Evolutionary conservation across 306 rosid genomes (phyloP).

Genomic region (Dalbergia cochinchinensis): DNA sequence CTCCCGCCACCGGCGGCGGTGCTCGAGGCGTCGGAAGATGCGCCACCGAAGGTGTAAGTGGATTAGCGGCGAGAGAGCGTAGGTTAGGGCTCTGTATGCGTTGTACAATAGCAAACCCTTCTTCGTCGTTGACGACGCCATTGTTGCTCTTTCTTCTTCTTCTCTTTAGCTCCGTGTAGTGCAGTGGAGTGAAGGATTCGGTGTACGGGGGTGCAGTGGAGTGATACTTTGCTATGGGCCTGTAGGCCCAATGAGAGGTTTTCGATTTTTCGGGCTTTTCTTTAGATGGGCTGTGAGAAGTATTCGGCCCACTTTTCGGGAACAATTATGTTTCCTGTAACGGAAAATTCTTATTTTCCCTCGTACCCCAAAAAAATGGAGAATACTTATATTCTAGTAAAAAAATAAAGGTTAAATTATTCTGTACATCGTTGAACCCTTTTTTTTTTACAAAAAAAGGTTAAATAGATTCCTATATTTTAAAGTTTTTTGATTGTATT

Average conservation of each 20-base stretch:
- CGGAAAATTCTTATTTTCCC: too few species aligned
- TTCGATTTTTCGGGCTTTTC: too few species aligned
- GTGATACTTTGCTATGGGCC: neutral
- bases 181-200: neutral
- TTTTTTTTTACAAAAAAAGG: too few species aligned
- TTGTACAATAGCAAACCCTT: constrained; percentile 65
- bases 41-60: constrained; percentile 79
- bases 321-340: too few species aligned
- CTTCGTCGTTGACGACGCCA: constrained; percentile 46
- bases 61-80: constrained; percentile 66
- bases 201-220: neutral
- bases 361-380: too few species aligned
- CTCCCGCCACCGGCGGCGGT: constrained; percentile 77
- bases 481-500: too few species aligned
- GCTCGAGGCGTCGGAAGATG: constrained; percentile 68
- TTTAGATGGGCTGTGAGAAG: too few species aligned
- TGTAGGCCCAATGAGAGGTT: neutral
- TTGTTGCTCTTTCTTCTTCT: constrained; percentile 19
- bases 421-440: too few species aligned
- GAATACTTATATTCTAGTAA: too few species aligned
- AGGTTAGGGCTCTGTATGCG: constrained; percentile 74
- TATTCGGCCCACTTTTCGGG: too few species aligned
- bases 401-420: too few species aligned
- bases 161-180: neutral
- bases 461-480: too few species aligned